phyloP scores from a whole-genome alignment of 2,329 filamentous ascomycete genomes.

The Fusarium temperatum region DNA sequence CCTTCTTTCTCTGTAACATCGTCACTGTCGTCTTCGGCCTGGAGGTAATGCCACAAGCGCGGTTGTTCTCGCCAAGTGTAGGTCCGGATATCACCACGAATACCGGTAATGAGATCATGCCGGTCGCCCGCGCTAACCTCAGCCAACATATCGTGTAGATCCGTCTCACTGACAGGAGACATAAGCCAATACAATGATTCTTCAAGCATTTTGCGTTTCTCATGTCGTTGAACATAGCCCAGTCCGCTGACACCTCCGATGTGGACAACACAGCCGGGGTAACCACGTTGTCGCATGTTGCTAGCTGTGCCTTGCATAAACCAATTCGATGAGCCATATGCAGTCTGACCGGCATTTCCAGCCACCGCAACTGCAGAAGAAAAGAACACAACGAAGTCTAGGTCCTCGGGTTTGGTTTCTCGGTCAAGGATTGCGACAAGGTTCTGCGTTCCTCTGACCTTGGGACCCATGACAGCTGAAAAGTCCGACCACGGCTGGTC shows the following conservation, averaged over 20 bases:
- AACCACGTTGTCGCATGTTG: background rate
- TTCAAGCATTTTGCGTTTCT: background rate
- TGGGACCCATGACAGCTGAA: background rate
- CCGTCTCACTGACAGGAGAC: background rate
- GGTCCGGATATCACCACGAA: background rate
- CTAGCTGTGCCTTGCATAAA: background rate
- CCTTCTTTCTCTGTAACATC: background rate
- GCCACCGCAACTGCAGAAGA: background rate
- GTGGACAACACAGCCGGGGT: background rate
- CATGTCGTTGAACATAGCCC: background rate
- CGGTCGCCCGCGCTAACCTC: background rate
- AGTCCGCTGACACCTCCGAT: background rate
- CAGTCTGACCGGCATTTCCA: background rate
- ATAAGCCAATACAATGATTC: background rate
- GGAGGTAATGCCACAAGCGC: background rate
- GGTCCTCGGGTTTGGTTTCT: background rate
- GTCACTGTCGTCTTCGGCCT: background rate
- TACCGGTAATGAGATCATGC: background rate
- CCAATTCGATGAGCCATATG: background rate
- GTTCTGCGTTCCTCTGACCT: background rate
- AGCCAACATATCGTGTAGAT: background rate
- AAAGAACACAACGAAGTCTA: background rate
- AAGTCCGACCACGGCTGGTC: background rate
- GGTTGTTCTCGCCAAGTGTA: background rate
- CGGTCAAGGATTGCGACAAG: background rate